phyloP scores from a whole-genome alignment of 169 alveolate species.

The Neospora caninum region DNA sequence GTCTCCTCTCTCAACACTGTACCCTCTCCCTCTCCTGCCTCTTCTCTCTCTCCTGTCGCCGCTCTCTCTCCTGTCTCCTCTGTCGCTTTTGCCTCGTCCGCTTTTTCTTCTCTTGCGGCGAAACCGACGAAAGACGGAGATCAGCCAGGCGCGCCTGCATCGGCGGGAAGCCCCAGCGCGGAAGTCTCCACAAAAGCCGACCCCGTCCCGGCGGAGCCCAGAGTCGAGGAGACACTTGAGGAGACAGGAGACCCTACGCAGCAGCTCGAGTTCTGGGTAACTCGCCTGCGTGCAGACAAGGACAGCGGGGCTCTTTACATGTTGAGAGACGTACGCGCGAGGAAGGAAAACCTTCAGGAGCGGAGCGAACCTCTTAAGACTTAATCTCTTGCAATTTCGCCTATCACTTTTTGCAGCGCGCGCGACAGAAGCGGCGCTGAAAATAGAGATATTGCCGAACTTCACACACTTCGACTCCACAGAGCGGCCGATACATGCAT shows the following conservation, averaged over 20 bases:
- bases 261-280: background rate
- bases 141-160: background rate
- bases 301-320: constrained; percentile 17
- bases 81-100: background rate
- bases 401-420: too few relatives aligned
- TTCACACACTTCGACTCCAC: too few relatives aligned
- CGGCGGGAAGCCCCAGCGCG: background rate
- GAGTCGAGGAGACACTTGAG: background rate
- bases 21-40: background rate
- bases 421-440: too few relatives aligned
- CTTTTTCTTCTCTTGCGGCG: background rate
- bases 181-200: background rate
- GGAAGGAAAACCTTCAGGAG: too few relatives aligned
- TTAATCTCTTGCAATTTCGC: too few relatives aligned
- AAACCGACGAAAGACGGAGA: background rate
- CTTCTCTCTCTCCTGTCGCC: background rate
- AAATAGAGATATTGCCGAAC: too few relatives aligned
- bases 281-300: background rate
- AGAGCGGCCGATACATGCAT: too few relatives aligned
- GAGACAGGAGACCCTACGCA: background rate
- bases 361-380: too few relatives aligned
- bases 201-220: background rate
- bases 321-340: background rate
- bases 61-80: background rate
- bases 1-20: background rate